Base-by-base conservation (phyloP, 371 early-diverging fungal species). In the Mucor saturninus region DNA sequence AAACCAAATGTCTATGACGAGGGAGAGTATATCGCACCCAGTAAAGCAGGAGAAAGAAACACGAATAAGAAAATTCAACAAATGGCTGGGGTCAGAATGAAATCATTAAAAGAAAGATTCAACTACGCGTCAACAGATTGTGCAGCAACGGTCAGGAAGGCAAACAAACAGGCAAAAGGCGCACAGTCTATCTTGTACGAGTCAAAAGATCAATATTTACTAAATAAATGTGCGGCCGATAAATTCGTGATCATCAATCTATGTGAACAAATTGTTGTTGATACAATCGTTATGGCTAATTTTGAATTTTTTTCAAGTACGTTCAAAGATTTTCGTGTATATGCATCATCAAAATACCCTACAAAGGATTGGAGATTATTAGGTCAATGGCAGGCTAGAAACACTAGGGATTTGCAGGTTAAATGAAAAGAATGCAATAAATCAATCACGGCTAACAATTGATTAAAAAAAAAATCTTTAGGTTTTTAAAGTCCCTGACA, bases 241-340 rank as follows among this genome's bases (percentile, higher is more conserved):
- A 93, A 93, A 66, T 95, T 87, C 76, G 89, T 98, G 2, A 88
- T 94, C 9, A 86, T 98, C 30, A 96, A 97, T 74, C 80, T 99
- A 2, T 99, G 99, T 71, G 91, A 97, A 62, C 94, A 92, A 30
- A 95, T 98, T 57, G 77, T 93, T 10, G 89, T 99, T 6, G 95
- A 97, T 73, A 88, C 94, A 0, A 72, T 99, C 42, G 86, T 91
- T 9, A 69, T 99, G 68, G 96, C 94, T 54, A 98, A 98, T 74
- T 95, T 92, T 59, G 99, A 99, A 73, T 97, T 95, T 69, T 99
- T 98, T 68, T 93, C 95, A 0, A 94, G 95, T 39, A 96, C 93
- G 1, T 96, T 96, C 74, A 91, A 89, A 68, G 91, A 95, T 51
- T 87, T 96, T 65, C 75, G 86, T 37, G 87, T 97, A 1, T 92